Percentiles rank a stretch among this genome's conserved stretches.
phyloP scores from a whole-genome alignment of 768 basidiomycete genomes.

The Zangia roseola region DNA sequence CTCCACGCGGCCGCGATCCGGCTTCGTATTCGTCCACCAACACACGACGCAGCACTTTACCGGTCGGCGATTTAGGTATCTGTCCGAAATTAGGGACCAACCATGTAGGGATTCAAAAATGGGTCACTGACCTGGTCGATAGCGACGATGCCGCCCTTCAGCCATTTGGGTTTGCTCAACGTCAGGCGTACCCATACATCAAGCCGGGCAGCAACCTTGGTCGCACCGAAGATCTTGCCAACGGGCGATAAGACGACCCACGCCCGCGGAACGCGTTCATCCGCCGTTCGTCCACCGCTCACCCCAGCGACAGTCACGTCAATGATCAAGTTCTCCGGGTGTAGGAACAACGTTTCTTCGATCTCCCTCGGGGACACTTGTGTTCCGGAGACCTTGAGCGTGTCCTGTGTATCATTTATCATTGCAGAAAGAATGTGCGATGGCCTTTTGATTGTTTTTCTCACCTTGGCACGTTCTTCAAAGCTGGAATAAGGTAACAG shows the following conservation, averaged over 20 bases:
- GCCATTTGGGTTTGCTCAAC: conserved; percentile 74
- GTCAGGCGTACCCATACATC: conserved; percentile 61
- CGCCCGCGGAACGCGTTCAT: conserved; percentile 75
- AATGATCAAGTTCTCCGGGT: conserved; percentile 58
- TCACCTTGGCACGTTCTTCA: conserved; percentile 74
- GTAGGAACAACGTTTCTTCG: conserved; percentile 59
- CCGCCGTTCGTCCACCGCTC: conserved; percentile 62
- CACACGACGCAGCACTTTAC: conserved; percentile 65
- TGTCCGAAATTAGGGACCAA: conserved; percentile 26
- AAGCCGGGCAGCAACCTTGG: conserved; percentile 43
- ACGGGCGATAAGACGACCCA: conserved; percentile 67
- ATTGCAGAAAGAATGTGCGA: too few species aligned
- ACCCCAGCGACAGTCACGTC: conserved; percentile 78
- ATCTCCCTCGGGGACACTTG: conserved; percentile 84
- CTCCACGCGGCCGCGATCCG: conserved; percentile 10
- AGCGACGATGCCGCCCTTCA: conserved; percentile 69
- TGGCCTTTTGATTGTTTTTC: too few species aligned
- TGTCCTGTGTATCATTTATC: conserved; percentile 62
- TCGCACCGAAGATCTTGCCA: conserved; percentile 50
- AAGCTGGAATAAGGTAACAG: conserved; percentile 41
- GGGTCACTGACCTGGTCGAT: conserved; percentile 61
- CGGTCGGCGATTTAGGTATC: conserved; percentile 76
- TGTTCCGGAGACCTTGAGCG: conserved; percentile 72
- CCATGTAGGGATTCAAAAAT: too few species aligned
- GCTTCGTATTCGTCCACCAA: conserved; percentile 60